Conservation (phyloP, 352 stramenopile genomes). For the Pythium monospermum region DNA sequence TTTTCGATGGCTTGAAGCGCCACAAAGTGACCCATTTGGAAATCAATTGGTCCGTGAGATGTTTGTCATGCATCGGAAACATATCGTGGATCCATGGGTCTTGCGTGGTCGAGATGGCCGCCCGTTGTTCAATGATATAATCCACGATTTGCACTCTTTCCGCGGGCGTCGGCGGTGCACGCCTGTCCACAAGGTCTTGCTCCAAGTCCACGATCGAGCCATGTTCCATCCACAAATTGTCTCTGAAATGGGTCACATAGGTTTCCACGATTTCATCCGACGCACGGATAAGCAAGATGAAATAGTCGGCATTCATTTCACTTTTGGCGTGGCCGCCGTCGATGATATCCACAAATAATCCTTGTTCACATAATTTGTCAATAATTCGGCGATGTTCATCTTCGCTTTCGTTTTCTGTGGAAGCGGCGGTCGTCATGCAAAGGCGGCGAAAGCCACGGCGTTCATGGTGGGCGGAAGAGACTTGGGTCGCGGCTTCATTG, state of each 20-base stretch:
- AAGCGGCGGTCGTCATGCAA: slow-evolving; percentile 44
- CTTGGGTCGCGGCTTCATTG: slow-evolving; percentile 6
- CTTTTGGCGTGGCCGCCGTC: slow-evolving; percentile 74
- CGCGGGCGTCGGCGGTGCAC: slow-evolving; percentile 59
- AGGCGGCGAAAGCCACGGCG: slow-evolving; percentile 51
- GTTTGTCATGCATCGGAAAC: slow-evolving; percentile 80
- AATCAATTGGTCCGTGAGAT: slow-evolving; percentile 61
- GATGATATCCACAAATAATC: slow-evolving; percentile 77
- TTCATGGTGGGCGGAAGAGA: slow-evolving; percentile 6
- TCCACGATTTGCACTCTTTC: slow-evolving; percentile 84
- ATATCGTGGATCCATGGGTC: slow-evolving; percentile 79
- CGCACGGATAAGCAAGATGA: slow-evolving; percentile 70
- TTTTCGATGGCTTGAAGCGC: slow-evolving; percentile 28
- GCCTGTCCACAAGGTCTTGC: slow-evolving; percentile 57
- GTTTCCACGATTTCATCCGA: slow-evolving; percentile 53
- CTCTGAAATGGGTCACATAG: slow-evolving; percentile 61
- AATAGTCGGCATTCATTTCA: slow-evolving; percentile 76
- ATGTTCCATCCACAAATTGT: slow-evolving; percentile 75
- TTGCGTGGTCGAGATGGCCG: slow-evolving; percentile 41
- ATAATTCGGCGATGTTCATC: slow-evolving; percentile 79
- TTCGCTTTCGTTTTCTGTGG: slow-evolving; percentile 61
- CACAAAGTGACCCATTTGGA: slow-evolving; percentile 62
- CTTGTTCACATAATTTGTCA: slow-evolving; percentile 65
- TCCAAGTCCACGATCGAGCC: slow-evolving; percentile 76
- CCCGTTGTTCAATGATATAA: slow-evolving; percentile 77